Conservation (phyloP, 148 eudicot species). For the Cornus suecica region DNA sequence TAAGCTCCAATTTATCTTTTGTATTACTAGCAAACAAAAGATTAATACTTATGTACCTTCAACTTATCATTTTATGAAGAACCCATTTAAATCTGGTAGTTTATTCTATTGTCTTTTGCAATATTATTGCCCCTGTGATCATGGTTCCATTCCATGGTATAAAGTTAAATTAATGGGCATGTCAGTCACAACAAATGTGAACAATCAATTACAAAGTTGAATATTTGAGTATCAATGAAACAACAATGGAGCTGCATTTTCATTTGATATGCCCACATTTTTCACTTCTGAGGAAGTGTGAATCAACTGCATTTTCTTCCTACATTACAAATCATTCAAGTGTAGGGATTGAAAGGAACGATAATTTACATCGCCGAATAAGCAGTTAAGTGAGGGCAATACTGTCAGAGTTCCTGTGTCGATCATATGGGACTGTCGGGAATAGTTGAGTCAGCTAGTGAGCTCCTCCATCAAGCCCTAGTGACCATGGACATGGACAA, state of each 20-base stretch:
- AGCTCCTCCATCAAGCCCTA: slow-evolving; percentile 96
- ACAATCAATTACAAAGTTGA: not conserved
- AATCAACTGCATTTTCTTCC: not conserved
- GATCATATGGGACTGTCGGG: not conserved
- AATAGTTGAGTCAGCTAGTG: slow-evolving; percentile 39
- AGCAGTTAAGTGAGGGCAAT: not conserved
- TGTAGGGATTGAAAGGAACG: not conserved
- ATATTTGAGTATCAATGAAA: not conserved
- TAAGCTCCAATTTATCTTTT: too few relatives aligned
- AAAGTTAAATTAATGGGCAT: not conserved
- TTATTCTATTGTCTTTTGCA: not conserved
- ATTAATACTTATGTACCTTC: too few relatives aligned
- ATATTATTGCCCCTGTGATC: too few relatives aligned
- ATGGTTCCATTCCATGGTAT: not conserved
- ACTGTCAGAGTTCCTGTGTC: not conserved
- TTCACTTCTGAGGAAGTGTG: not conserved
- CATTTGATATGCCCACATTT: not conserved
- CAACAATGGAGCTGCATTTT: not conserved
- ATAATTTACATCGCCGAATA: not conserved
- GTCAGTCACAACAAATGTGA: not conserved
- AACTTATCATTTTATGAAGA: too few relatives aligned
- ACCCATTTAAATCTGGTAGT: too few relatives aligned
- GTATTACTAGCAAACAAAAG: too few relatives aligned
- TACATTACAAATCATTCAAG: not conserved
- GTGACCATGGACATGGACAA: slow-evolving; percentile 7